These are phyloP conservation scores for Leucocoprinus birnbaumii DNA, from an alignment of 768 basidiomycete genomes.

Conservation along the genomic window DNA sequence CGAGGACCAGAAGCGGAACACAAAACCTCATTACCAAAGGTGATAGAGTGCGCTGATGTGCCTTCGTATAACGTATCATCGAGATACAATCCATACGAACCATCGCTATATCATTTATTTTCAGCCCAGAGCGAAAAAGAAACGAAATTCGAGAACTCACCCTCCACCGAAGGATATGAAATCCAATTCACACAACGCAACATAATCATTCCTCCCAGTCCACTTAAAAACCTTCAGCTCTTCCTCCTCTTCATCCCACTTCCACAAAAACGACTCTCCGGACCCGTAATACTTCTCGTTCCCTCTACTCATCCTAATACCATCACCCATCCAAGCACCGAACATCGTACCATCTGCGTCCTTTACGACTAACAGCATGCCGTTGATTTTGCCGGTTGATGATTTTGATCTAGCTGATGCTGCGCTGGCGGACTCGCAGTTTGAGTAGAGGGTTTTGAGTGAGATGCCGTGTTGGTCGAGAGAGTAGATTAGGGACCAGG, in stretches of 20 bases:
- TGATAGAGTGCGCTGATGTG: conserved; percentile 80
- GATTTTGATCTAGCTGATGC: conserved; percentile 28
- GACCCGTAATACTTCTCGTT: conserved; percentile 79
- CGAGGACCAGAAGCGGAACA: conserved; percentile 48
- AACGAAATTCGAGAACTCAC: conserved; percentile 43
- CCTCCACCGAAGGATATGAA: conserved; percentile 92
- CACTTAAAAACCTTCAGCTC: conserved; percentile 67
- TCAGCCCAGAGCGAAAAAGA: neutral
- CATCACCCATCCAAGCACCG: conserved; percentile 84
- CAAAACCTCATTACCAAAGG: conserved; percentile 84
- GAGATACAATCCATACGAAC: conserved; percentile 85
- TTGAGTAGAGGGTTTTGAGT: conserved; percentile 79
- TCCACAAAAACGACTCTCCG: conserved; percentile 92
- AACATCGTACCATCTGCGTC: conserved; percentile 66
- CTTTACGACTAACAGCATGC: conserved; percentile 56
- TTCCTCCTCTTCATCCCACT: conserved; percentile 37
- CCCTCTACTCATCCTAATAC: conserved; percentile 53
- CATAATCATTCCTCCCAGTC: conserved; percentile 90
- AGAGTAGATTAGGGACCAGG: conserved; percentile 84
- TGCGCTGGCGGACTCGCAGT: conserved; percentile 39
- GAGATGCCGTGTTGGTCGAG: conserved; percentile 96
- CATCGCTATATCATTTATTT: conserved; percentile 49
- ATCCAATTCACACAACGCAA: conserved; percentile 77
- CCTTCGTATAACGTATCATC: conserved; percentile 81
- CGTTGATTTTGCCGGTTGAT: conserved; percentile 18